Conservation (phyloP, 176 grass and related monocot genomes). For the Dactylis glomerata region DNA sequence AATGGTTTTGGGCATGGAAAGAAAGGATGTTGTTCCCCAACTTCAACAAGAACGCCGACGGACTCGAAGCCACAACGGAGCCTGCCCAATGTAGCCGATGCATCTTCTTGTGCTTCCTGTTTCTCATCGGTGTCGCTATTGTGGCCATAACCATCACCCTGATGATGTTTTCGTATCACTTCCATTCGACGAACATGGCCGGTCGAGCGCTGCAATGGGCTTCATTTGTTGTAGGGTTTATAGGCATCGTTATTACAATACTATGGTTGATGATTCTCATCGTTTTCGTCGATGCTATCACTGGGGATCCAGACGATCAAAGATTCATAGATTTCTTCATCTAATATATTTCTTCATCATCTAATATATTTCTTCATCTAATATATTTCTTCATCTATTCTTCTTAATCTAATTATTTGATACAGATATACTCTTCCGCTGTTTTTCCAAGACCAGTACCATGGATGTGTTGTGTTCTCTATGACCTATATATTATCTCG, state of each 20-base stretch:
- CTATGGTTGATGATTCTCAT: neutral
- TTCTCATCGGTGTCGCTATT: neutral
- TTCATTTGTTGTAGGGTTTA: neutral
- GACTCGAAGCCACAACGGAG: neutral
- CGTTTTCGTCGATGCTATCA: neutral
- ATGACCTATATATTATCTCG: too few species aligned
- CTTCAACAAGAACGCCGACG: neutral
- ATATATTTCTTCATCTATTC: too few species aligned
- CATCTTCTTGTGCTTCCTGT: neutral
- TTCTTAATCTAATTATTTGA: too few species aligned
- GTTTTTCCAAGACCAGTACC: too few species aligned
- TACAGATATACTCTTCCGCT: too few species aligned
- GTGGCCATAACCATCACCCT: neutral
- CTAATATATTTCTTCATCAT: neutral
- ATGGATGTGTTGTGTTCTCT: too few species aligned
- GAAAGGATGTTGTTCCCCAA: neutral
- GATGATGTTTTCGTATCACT: neutral
- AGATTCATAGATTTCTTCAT: neutral
- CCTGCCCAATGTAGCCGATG: neutral
- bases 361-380: too few species aligned
- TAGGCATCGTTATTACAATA: neutral
- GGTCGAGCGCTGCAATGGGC: neutral
- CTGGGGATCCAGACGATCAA: neutral
- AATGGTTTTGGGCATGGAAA: neutral
- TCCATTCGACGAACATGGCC: neutral